These are phyloP conservation scores for Pistacia integerrima DNA, from an alignment of 345 rosid genomes.

Conservation along the genomic window DNA sequence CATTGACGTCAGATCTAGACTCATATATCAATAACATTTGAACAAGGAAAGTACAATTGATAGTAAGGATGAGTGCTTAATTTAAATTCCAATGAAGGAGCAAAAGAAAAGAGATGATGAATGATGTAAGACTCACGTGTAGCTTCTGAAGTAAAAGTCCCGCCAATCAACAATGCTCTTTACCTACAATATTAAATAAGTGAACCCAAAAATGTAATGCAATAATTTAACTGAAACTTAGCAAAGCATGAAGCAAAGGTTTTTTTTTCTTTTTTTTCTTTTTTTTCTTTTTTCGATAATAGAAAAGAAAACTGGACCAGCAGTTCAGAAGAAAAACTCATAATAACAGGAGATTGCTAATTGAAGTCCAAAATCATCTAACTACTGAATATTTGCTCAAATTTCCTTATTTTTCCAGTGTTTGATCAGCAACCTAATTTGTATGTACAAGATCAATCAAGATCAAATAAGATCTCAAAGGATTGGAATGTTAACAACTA, in stretches of 20 bases:
- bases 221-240: background rate
- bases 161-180: slow-evolving; percentile 93
- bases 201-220: slow-evolving; percentile 7
- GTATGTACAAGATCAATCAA: too few relatives aligned
- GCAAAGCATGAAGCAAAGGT: background rate
- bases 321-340: too few relatives aligned
- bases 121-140: slow-evolving; percentile 57
- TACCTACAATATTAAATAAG: slow-evolving; percentile 52
- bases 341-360: background rate
- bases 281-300: background rate
- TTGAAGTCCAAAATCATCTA: background rate
- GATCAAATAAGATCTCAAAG: too few relatives aligned
- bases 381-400: background rate
- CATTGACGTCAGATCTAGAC: background rate
- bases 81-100: background rate
- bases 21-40: background rate
- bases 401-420: too few relatives aligned
- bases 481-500: background rate
- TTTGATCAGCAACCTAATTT: too few relatives aligned
- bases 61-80: background rate
- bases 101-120: background rate
- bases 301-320: too few relatives aligned
- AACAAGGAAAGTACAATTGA: background rate
- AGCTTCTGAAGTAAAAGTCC: slow-evolving; percentile 78
- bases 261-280: too few relatives aligned